Evolutionary conservation across 2,329 filamentous ascomycete species (phyloP).

Genomic region (Dothideomycetes sp.): DNA sequence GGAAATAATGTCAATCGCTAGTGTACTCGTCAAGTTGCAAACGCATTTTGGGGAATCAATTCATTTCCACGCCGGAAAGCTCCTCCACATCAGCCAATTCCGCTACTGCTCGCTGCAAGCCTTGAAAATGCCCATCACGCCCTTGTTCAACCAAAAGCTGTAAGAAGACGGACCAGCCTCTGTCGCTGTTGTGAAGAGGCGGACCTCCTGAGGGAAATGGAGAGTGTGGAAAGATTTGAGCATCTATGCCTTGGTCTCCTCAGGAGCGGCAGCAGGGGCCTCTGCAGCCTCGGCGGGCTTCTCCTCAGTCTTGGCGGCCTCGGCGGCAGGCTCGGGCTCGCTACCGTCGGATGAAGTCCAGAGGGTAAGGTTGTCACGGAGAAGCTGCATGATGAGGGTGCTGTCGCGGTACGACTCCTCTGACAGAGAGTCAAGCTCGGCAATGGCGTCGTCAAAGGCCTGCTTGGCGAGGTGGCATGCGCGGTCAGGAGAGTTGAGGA

Average conservation of each 20-base stretch:
- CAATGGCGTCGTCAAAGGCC: constrained; percentile 96
- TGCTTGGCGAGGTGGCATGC: constrained; percentile 99
- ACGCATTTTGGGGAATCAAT: constrained; percentile 12
- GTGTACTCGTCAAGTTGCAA: constrained; percentile 10
- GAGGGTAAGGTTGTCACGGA: constrained; percentile 95
- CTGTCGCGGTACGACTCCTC: constrained; percentile 99
- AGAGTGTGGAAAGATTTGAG: not conserved
- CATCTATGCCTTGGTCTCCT: constrained; percentile 4
- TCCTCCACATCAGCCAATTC: constrained; percentile 7
- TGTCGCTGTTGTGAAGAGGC: not conserved
- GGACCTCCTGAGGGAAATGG: not conserved
- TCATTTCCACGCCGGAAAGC: constrained; percentile 10
- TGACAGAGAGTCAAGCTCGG: constrained; percentile 93
- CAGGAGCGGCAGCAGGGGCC: constrained; percentile 37
- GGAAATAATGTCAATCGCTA: constrained; percentile 8
- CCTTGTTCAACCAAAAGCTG: not conserved
- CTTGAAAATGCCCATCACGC: constrained; percentile 1
- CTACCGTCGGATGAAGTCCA: constrained; percentile 91
- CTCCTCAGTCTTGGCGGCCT: constrained; percentile 51
- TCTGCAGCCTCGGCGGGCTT: constrained; percentile 23
- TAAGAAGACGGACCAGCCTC: not conserved
- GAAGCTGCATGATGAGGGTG: constrained; percentile 98
- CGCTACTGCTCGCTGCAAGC: constrained; percentile 8
- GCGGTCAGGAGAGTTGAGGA: constrained; percentile 93
- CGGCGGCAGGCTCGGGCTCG: constrained; percentile 58